Conservation (phyloP, 2,329 filamentous ascomycete genomes). For the Metarhizium album region DNA sequence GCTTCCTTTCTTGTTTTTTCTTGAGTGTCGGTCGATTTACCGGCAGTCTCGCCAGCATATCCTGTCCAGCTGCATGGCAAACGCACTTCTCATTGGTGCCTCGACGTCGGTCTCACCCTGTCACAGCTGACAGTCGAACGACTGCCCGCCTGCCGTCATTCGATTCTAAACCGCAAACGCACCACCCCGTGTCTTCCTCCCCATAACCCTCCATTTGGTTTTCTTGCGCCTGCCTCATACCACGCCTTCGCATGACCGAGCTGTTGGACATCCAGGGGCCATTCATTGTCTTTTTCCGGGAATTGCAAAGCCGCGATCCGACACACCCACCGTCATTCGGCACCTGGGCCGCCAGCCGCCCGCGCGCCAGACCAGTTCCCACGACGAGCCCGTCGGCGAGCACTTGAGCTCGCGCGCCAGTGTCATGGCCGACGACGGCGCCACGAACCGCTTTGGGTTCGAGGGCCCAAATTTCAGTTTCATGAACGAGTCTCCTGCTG, state of each 20-base stretch:
- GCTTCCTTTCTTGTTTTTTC: not conserved
- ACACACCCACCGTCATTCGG: conserved; percentile 1
- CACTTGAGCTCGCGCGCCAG: conserved; percentile 7
- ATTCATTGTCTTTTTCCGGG: not conserved
- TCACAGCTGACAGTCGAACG: conserved; percentile 4
- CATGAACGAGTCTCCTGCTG: conserved; percentile 22
- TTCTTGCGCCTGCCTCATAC: conserved; percentile 1
- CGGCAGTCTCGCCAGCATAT: conserved; percentile 4
- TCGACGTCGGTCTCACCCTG: conserved; percentile 4
- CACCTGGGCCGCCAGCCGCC: conserved; percentile 2
- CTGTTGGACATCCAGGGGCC: not conserved
- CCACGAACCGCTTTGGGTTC: conserved; percentile 30
- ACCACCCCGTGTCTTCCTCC: not conserved
- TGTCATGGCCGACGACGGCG: conserved; percentile 30
- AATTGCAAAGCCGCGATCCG: not conserved
- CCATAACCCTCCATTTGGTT: conserved; percentile 1
- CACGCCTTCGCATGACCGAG: not conserved
- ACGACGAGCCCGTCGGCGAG: conserved; percentile 1
- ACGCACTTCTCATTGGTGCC: conserved; percentile 3
- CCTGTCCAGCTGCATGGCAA: not conserved
- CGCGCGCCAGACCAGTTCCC: not conserved
- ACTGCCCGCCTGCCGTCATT: conserved; percentile 6
- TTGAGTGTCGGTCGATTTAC: conserved; percentile 2
- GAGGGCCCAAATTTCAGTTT: conserved; percentile 30
- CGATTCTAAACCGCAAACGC: conserved; percentile 6